Evolutionary conservation across 1,284 basidiomycete genomes (phyloP), one percentile per base, ranked within the genome.

Genomic region (Pseudozyma tsukubaensis): DNA sequence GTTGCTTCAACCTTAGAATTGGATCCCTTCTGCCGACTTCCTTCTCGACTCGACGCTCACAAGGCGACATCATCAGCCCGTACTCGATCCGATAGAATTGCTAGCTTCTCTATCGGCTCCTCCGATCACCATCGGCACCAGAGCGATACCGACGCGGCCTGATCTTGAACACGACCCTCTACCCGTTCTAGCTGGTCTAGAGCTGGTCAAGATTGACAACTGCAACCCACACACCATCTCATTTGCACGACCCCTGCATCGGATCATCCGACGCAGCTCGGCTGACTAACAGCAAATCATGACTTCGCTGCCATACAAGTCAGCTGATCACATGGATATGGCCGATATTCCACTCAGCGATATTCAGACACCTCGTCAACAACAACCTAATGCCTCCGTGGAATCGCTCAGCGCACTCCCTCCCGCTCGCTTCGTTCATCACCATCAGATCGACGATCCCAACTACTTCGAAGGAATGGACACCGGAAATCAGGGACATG

Each of bases 221-320:
- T 29, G n/a, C 29, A n/a, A 19, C 29, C 36, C 52, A 29, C 34
- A 54, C 52, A 29, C 43, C 52, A 35, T 36, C 34, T 36, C 39
- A 8, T 36, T 16, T 21, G 14, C n/a, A 10, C 21, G 14, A 50
- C 21, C 13, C 40, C 13, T 42, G 18, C 44, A 21, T 42, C 54
- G 52, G 37, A 49, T 24, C 4, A 18, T 37, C 53, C 49, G 39
- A 24, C 21, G 10, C 10, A 42, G 16, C 37, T 29, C 9, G 16
- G 16, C 32, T 48, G 14, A 32, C 29, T 47, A 16, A 34, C 52
- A 49, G 19, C 29, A 34, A 56, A 56, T n/a, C 13, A 51, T 76
- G 82, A 49, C 64, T 72, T 75, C 72, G 50, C 73, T 78, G 11
- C 72, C 76, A 4, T 76, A 76, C 61, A 67, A 65, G 45, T 24